phyloP scores from a whole-genome alignment of 176 grass and related monocot genomes.

The Elymus sibiricus region DNA sequence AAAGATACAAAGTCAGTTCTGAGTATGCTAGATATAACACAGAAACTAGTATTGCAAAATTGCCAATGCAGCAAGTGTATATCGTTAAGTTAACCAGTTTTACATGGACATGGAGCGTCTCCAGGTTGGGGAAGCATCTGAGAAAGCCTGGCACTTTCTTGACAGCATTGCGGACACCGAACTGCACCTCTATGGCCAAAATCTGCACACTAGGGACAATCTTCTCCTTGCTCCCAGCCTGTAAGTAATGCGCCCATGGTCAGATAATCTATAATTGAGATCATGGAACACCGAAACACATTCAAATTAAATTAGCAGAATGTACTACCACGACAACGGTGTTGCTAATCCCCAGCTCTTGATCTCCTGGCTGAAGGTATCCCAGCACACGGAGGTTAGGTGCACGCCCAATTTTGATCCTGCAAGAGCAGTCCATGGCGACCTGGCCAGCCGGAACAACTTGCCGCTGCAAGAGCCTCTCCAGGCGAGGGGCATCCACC shows the following conservation, averaged over 20 bases:
- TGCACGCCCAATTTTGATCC: not conserved
- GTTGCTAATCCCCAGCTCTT: not conserved
- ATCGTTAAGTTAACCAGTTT: not conserved
- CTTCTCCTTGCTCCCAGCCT: not conserved
- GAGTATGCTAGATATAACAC: not conserved
- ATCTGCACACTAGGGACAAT: not conserved
- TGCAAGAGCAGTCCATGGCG: not conserved
- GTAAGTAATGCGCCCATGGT: not conserved
- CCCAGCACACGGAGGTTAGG: not conserved
- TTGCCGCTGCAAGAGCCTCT: not conserved
- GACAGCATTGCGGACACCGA: not conserved
- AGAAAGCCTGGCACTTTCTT: not conserved
- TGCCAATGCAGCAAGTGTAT: not conserved
- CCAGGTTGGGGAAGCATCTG: not conserved
- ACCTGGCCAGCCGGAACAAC: not conserved
- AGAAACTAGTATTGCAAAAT: not conserved
- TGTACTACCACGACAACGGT: not conserved
- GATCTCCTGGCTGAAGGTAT: not conserved
- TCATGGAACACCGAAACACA: too few relatives aligned
- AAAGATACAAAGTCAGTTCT: too few relatives aligned
- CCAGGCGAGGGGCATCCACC: too few relatives aligned
- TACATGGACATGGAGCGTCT: too few relatives aligned
- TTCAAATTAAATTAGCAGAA: too few relatives aligned
- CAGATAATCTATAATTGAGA: not conserved
- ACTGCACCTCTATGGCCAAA: not conserved